Conservation (phyloP, 257 asterid species). For the Linderniella brevidens region DNA sequence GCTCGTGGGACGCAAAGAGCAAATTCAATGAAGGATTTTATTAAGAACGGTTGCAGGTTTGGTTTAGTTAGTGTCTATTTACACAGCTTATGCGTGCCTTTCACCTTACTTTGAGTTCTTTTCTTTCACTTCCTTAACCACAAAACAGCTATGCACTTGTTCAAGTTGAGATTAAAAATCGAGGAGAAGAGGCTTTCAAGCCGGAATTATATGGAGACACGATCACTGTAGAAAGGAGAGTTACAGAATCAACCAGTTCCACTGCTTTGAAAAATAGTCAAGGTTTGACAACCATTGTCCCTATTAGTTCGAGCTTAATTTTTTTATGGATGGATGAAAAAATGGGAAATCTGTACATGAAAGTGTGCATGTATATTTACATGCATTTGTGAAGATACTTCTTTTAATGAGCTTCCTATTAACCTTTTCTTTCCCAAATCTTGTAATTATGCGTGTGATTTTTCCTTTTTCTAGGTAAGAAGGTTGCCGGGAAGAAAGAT, state of each 20-base stretch:
- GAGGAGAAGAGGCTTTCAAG: constrained; percentile 86
- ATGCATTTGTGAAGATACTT: not conserved
- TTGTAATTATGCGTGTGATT: not conserved
- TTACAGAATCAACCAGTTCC: constrained; percentile 47
- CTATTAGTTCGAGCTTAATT: constrained; percentile 2
- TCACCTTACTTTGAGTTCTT: not conserved
- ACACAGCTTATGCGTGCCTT: not conserved
- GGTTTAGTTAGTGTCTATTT: not conserved
- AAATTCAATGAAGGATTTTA: constrained; percentile 62
- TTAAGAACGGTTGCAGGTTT: constrained; percentile 88
- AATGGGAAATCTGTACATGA: no score
- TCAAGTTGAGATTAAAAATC: constrained; percentile 74
- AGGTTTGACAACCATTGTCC: constrained; percentile 25
- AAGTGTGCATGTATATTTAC: no score
- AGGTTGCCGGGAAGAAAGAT: constrained; percentile 51
- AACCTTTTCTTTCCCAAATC: constrained; percentile 6
- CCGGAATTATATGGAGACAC: constrained; percentile 58
- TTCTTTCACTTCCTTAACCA: constrained; percentile 3
- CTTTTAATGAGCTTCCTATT: not conserved
- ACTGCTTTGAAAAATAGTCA: constrained; percentile 46
- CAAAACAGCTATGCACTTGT: constrained; percentile 63
- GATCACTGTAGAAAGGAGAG: constrained; percentile 66
- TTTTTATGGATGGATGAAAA: not conserved
- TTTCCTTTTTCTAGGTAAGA: constrained; percentile 38
- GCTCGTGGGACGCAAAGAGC: constrained; percentile 94